Conservation (phyloP, 495 filamentous ascomycete species). For the Penicillium salamii region DNA sequence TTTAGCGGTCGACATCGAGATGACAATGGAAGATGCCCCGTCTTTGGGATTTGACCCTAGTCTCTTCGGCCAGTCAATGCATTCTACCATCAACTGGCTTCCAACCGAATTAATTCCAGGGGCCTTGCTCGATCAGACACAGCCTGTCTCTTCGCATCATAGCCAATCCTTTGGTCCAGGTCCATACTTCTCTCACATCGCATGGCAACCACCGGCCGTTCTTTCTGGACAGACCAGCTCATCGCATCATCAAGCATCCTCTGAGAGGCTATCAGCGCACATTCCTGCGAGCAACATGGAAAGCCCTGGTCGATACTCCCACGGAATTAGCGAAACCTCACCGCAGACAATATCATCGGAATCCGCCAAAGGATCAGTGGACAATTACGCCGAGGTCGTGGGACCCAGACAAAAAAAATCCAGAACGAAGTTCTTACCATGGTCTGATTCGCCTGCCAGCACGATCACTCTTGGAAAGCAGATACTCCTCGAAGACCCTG, state of each 20-base stretch:
- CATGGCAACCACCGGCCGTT: conserved; percentile 34
- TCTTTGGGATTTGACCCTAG: conserved; percentile 23
- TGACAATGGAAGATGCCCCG: conserved; percentile 19
- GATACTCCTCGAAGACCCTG: conserved; percentile 5
- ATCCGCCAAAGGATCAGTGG: conserved; percentile 24
- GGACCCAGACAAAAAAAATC: no score
- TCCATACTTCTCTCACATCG: conserved; percentile 15
- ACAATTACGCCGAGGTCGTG: no score
- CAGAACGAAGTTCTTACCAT: conserved; percentile 23
- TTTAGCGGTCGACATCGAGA: conserved; percentile 15
- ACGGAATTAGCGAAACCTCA: conserved; percentile 19
- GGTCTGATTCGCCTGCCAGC: conserved; percentile 17
- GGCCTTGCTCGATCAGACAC: conserved; percentile 9
- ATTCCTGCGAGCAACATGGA: conserved; percentile 19
- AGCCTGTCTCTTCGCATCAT: conserved; percentile 13
- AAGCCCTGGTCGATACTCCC: conserved; percentile 17
- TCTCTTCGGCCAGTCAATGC: conserved; percentile 24
- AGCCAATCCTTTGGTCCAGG: conserved; percentile 15
- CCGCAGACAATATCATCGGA: conserved; percentile 17
- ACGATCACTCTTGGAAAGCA: conserved; percentile 9
- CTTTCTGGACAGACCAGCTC: conserved; percentile 14
- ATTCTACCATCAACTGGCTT: conserved; percentile 40
- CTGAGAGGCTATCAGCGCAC: conserved; percentile 22
- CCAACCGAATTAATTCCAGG: conserved; percentile 24
- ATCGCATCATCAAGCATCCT: conserved; percentile 16